Evolutionary conservation across 1,139 yeast genomes (phyloP), one percentile per base, ranked within the genome.

Genomic region (Suhomyces kunorum): DNA sequence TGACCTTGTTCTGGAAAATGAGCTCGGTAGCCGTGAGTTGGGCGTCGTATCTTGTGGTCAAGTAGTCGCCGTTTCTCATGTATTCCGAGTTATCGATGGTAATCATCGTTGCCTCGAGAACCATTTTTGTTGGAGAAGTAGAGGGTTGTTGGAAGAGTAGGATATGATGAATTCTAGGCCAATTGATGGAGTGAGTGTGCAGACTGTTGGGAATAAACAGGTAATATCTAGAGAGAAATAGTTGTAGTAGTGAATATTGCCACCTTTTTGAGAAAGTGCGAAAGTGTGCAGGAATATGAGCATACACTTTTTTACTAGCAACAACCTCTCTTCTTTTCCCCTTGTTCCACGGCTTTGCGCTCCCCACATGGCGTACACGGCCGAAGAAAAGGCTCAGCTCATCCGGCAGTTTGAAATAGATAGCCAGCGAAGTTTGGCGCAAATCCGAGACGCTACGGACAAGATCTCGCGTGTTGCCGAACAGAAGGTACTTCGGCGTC

Each of bases 61-160:
- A 76, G 59, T 83, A 94, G 63, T 94, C 98, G 29, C 98, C 98
- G 61, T 92, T 92, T 57, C 98, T 78, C 80, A 90, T 87, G 64
- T 76, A 92, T 68, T 94, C 98, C 44, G 97, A 88, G 74, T 89
- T 90, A 69, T 94, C 98, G 58, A 92, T 80, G 55, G 89, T 88
- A 50, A 92, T 80, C 87, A 92, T 90, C 14, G 97, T 87, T 48
- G 98, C 98, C 68, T 92, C 98, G 58, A 90, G 80, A 50, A 84
- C 96, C 96, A 88, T 88, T 37, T 48, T 63, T 54, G 28, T 14
- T 16, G 28, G 25, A 8, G 13, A 11, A 4, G 24, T 31, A n/a
- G n/a, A n/a, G n/a, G n/a, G 40, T 23, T 11, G 29, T n/a, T 39
- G 19, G 5, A 22, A 15, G 14, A 14, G 31, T 17, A 17, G 25